Evolutionary conservation across 352 stramenopile species (phyloP).

Genomic region (Globisporangium mamillatum): DNA sequence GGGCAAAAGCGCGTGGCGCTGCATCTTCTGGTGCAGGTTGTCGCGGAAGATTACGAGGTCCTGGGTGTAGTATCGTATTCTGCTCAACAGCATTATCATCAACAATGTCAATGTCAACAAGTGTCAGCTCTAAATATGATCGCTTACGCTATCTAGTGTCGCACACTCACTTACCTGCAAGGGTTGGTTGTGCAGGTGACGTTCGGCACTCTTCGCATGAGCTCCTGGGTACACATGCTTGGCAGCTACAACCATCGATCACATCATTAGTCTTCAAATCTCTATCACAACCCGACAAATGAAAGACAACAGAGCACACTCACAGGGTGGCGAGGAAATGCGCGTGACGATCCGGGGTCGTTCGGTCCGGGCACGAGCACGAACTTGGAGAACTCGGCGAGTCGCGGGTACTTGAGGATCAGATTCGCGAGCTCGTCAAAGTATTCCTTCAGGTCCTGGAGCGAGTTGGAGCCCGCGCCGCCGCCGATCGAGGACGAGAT

Average conservation of each 20-base stretch:
- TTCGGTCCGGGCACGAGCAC: conserved; percentile 91
- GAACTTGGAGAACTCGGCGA: conserved; percentile 86
- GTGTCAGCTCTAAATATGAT: neutral
- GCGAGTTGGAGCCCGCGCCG: conserved; percentile 54
- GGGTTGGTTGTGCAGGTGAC: conserved; percentile 89
- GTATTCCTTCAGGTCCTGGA: conserved; percentile 83
- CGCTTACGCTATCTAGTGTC: neutral
- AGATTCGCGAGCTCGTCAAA: conserved; percentile 89
- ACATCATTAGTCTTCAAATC: neutral
- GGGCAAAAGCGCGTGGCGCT: conserved; percentile 81
- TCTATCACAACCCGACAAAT: neutral
- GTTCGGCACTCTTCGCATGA: conserved; percentile 66
- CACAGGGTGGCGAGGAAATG: conserved; percentile 82
- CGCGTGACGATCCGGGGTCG: conserved; percentile 82
- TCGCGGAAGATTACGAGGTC: conserved; percentile 93
- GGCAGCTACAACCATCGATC: conserved; percentile 40
- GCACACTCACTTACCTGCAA: conserved; percentile 48
- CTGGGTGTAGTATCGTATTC: conserved; percentile 91
- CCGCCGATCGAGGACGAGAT: conserved; percentile 76
- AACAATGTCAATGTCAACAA: neutral
- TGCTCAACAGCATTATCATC: conserved; percentile 14
- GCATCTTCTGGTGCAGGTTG: conserved; percentile 90
- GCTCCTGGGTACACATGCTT: conserved; percentile 66
- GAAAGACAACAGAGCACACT: neutral
- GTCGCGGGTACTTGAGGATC: conserved; percentile 83